Conservation (phyloP, 495 filamentous ascomycete genomes). For the Aspergillus campestris region DNA sequence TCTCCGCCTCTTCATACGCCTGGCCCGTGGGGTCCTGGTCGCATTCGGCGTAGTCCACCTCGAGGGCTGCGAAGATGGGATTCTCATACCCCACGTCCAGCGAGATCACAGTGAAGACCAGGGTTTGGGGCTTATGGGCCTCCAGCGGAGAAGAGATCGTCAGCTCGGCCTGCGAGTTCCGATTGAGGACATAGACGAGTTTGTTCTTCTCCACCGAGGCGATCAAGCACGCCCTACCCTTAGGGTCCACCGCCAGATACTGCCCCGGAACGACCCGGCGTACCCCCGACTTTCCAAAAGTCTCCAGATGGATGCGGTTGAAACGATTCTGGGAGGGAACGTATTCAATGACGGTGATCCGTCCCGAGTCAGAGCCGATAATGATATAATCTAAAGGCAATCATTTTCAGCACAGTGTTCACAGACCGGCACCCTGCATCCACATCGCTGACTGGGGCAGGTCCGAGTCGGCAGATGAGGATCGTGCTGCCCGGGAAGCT, state of each 20-base stretch:
- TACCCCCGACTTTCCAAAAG: constrained; percentile 95
- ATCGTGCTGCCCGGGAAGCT: constrained; percentile 53
- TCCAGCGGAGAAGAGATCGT: constrained; percentile 97
- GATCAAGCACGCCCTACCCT: constrained; percentile 88
- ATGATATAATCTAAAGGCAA: constrained; percentile 81
- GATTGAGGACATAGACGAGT: constrained; percentile 96
- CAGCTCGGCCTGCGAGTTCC: constrained; percentile 86
- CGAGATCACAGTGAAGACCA: constrained; percentile 79
- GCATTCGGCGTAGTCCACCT: constrained; percentile 84
- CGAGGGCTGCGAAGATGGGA: constrained; percentile 88
- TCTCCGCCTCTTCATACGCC: constrained; percentile 74
- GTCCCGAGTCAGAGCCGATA: constrained; percentile 88
- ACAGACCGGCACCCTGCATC: constrained; percentile 22
- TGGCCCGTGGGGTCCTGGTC: constrained; percentile 87
- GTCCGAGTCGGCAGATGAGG: constrained; percentile 28
- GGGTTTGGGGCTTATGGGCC: constrained; percentile 88
- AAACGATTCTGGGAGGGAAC: constrained; percentile 79
- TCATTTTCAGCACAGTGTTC: constrained; percentile 50
- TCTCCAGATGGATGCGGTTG: constrained; percentile 85
- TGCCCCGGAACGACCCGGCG: constrained; percentile 91
- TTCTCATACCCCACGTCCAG: constrained; percentile 96
- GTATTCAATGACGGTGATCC: constrained; percentile 91
- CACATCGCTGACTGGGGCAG: constrained; percentile 38
- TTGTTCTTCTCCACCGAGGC: constrained; percentile 98
- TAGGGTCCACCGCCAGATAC: constrained; percentile 89